Conservation (phyloP, 495 filamentous ascomycete species). For the Cudoniella acicularis region DNA sequence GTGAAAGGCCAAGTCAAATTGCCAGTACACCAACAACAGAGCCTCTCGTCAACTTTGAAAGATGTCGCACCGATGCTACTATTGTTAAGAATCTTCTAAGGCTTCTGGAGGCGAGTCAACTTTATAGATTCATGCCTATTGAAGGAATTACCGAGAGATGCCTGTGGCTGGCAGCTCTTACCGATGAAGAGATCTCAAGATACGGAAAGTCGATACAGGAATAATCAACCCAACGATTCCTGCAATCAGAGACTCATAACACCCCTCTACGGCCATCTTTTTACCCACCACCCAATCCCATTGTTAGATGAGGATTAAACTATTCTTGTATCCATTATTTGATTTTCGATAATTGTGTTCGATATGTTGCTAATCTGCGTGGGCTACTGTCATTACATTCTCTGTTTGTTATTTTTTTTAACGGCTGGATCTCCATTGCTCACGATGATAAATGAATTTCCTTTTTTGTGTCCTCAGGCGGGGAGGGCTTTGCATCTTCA, state of each 20-base stretch:
- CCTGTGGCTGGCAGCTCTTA: slow-evolving; percentile 89
- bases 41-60: slow-evolving; percentile 90
- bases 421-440: slow-evolving; percentile 5
- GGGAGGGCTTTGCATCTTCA: background rate
- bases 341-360: slow-evolving; percentile 7
- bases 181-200: slow-evolving; percentile 73
- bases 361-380: slow-evolving; percentile 10
- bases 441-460: slow-evolving; percentile 5
- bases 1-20: slow-evolving; percentile 75
- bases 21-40: slow-evolving; percentile 62
- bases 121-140: slow-evolving; percentile 81
- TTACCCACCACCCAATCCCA: background rate
- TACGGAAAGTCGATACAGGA: slow-evolving; percentile 24
- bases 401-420: background rate
- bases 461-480: background rate
- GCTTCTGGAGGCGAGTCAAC: slow-evolving; percentile 85
- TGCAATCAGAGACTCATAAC: no score
- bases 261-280: background rate
- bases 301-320: background rate
- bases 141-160: slow-evolving; percentile 86
- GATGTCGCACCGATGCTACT: slow-evolving; percentile 82
- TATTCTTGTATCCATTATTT: slow-evolving; percentile 15
- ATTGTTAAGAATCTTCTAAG: slow-evolving; percentile 91
- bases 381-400: slow-evolving; percentile 9
- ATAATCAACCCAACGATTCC: slow-evolving; percentile 14